Conservation (phyloP, 73 alveolate species). For the Effrenium voratum region DNA sequence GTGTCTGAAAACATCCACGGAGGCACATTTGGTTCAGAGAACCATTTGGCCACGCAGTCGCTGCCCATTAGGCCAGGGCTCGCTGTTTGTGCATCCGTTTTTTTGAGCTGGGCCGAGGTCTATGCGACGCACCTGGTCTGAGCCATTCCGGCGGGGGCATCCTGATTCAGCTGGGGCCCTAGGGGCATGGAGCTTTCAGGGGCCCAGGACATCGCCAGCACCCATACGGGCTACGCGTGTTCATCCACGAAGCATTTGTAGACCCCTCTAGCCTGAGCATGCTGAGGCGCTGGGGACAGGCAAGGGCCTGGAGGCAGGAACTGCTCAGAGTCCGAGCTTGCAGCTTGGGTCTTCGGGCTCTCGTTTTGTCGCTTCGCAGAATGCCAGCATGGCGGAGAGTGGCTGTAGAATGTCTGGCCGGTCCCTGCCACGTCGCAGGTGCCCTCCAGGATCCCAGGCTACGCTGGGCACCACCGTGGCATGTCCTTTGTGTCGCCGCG, state of each 20-base stretch:
- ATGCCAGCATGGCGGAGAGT: too few relatives aligned
- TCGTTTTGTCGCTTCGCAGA: too few relatives aligned
- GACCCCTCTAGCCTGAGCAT: neutral
- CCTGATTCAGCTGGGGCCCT: conserved; percentile 16
- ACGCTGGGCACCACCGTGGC: conserved; percentile 26
- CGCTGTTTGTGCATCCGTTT: neutral
- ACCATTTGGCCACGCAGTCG: conserved; percentile 69
- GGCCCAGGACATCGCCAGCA: too few relatives aligned
- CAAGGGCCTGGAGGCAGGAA: conserved; percentile 51
- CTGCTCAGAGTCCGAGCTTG: too few relatives aligned
- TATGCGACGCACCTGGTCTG: conserved; percentile 84
- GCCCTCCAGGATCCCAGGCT: conserved; percentile 79
- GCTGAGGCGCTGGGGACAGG: conserved; percentile 71
- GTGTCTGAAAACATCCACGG: conserved; percentile 78
- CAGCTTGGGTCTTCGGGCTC: too few relatives aligned
- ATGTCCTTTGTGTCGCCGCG: too few relatives aligned
- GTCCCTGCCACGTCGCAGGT: conserved; percentile 8
- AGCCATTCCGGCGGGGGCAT: conserved; percentile 60
- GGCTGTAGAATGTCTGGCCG: too few relatives aligned
- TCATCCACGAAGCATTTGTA: too few relatives aligned
- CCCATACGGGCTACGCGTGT: too few relatives aligned
- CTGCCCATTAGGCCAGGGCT: conserved; percentile 42
- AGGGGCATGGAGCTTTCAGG: neutral
- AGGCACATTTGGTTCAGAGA: conserved; percentile 63
- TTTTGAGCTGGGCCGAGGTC: neutral